Percentiles rank a stretch among this genome's conserved stretches.
These are phyloP conservation scores for Ogataea trehaloabstinens DNA, from an alignment of 805 yeast species.

Conservation along the genomic window DNA sequence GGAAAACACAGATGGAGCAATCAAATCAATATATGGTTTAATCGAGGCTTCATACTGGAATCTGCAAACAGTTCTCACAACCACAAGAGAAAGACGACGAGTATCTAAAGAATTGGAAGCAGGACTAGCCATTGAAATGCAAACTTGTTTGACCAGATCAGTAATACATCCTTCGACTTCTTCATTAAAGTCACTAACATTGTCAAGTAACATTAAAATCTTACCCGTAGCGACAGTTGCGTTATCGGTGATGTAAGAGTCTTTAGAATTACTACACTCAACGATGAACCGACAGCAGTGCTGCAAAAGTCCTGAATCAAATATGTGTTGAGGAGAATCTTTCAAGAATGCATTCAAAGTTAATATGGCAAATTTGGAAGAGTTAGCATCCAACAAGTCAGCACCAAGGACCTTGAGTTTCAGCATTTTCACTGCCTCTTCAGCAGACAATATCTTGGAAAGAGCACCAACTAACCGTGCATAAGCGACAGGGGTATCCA, in stretches of 20 bases:
- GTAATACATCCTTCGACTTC: conserved; percentile 38
- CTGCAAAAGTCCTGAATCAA: conserved; percentile 47
- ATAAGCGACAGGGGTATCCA: conserved; percentile 70
- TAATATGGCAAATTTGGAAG: conserved; percentile 62
- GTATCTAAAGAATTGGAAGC: conserved; percentile 67
- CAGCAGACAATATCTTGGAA: conserved; percentile 60
- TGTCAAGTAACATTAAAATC: conserved; percentile 52
- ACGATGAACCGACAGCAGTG: conserved; percentile 51
- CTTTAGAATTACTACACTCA: conserved; percentile 39
- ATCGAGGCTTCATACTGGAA: conserved; percentile 50
- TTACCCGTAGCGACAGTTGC: conserved; percentile 83
- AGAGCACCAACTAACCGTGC: conserved; percentile 79
- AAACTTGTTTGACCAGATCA: conserved; percentile 47
- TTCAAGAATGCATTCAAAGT: conserved; percentile 77
- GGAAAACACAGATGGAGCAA: conserved; percentile 74
- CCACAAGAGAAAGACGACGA: conserved; percentile 75
- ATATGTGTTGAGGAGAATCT: conserved; percentile 68
- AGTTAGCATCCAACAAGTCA: conserved; percentile 35
- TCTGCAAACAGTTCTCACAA: conserved; percentile 71
- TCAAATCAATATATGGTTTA: conserved; percentile 48
- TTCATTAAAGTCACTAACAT: conserved; percentile 33
- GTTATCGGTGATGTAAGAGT: conserved; percentile 65
- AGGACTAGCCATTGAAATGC: conserved; percentile 51
- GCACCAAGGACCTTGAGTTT: conserved; percentile 55
- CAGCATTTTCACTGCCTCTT: conserved; percentile 62